Evolutionary conservation across 148 eudicot genomes (phyloP), one percentile per base, ranked within the genome.

Genomic region (Rhododendron mucronatum): DNA sequence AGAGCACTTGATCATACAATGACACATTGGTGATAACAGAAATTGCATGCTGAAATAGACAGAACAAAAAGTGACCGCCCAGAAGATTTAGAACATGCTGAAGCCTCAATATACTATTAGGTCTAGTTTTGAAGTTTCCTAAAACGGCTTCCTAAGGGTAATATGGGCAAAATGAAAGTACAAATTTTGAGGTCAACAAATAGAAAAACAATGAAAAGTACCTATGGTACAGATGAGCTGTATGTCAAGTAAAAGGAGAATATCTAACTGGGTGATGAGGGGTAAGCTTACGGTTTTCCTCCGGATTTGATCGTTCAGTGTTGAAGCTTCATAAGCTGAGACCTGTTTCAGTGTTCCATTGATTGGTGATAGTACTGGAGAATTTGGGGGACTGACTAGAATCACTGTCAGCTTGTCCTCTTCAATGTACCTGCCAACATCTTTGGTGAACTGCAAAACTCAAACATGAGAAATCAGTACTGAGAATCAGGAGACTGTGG

Each of bases 371-470:
- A 90, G 83, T 44, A 87, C 94, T 20, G 95, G 92, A 83, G 95
- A 93, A 83, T 76, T 82, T 8, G 97, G 88, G 87, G 95, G 91
- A 80, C 87, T 79, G 85, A 89, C 85, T 82, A 95, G 95, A 82
- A 89, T 86, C 88, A 97, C 99, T 81, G 92, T 93, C 87, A 97
- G 89, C 92, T 95, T 97, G 63, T 85, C 87, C 89, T 97, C 99
- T 87, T 97, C 94, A 85, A 97, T 78, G 84, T 88, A 84, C 86
- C 86, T 93, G 26, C 88, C 93, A 85, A 85, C 87, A 41, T 89
- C 95, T 89, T 89, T 95, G 28, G 89, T 80, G 84, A 95, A 95
- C 98, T 95, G 91, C 65, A 44, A 79, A 69, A 84, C 50, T 41
- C 75, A 57, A 85, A 13, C 30, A 82, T 84, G 39, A 88, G 85